These are phyloP conservation scores for Jatropha curcas DNA, from an alignment of 345 rosid species.

Conservation along the genomic window DNA sequence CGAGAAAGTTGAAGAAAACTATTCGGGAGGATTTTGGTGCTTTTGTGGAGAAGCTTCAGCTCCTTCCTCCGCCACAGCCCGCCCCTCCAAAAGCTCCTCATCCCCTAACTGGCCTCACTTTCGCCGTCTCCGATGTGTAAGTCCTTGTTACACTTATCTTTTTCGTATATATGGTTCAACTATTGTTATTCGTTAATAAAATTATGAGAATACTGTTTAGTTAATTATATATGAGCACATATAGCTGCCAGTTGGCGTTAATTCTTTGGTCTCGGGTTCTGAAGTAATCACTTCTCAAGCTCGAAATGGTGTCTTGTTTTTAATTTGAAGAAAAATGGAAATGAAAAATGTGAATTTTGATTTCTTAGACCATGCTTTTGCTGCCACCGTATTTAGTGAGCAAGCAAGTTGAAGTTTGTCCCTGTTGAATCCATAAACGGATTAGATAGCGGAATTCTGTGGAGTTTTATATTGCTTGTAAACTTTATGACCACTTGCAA, in stretches of 20 bases:
- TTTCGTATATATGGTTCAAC: too few species aligned
- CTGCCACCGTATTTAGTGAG: neutral
- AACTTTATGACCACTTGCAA: too few species aligned
- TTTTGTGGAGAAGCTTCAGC: constrained; percentile 66
- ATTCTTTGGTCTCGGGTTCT: too few species aligned
- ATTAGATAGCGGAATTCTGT: neutral
- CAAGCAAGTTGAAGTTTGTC: neutral
- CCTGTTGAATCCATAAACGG: neutral
- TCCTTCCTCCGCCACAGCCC: constrained; percentile 96
- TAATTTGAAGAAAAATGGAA: too few species aligned
- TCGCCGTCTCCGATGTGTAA: constrained; percentile 88
- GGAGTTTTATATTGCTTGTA: neutral
- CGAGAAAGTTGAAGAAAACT: constrained; percentile 64
- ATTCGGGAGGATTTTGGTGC: constrained; percentile 89
- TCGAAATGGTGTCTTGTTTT: too few species aligned
- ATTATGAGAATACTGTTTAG: too few species aligned
- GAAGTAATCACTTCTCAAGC: too few species aligned
- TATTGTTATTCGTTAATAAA: too few species aligned
- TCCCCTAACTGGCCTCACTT: constrained; percentile 80
- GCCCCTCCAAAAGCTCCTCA: constrained; percentile 98
- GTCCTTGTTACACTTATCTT: neutral
- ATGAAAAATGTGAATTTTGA: neutral
- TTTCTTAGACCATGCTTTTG: neutral
- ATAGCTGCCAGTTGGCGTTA: too few species aligned
- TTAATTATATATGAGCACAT: too few species aligned